phyloP scores from a whole-genome alignment of 768 basidiomycete species.

The Paxillus involutus region DNA sequence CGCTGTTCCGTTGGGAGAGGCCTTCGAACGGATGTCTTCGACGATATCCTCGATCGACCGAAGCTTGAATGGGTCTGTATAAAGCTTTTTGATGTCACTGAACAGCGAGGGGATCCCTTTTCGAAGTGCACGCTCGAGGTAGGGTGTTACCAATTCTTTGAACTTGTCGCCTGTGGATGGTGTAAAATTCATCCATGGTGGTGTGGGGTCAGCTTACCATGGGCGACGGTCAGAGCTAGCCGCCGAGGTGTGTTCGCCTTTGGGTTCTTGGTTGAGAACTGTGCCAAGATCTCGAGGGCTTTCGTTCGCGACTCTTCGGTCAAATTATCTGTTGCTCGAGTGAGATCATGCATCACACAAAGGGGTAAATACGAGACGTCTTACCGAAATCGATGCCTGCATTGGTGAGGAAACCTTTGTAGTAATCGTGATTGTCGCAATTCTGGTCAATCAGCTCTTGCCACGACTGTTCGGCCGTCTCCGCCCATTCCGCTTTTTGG shows the following conservation, averaged over 20 bases:
- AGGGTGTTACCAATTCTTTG: constrained; percentile 57
- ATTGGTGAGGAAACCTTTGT: constrained; percentile 66
- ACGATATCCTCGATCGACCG: constrained; percentile 67
- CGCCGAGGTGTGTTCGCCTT: constrained; percentile 71
- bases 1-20: constrained; percentile 36
- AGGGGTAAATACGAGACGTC: constrained; percentile 16
- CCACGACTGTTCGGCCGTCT: constrained; percentile 83
- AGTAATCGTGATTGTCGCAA: constrained; percentile 80
- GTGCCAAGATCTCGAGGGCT: constrained; percentile 56
- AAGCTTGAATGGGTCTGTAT: constrained; percentile 63
- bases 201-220: constrained; percentile 35
- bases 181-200: background rate
- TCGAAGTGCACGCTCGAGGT: constrained; percentile 66
- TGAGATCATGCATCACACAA: constrained; percentile 11
- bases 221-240: constrained; percentile 66
- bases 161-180: constrained; percentile 60
- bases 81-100: constrained; percentile 86
- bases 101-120: constrained; percentile 95
- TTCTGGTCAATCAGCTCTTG: constrained; percentile 80
- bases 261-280: constrained; percentile 63
- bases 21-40: constrained; percentile 44
- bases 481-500: constrained; percentile 37
- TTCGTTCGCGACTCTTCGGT: constrained; percentile 50
- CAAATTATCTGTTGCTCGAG: constrained; percentile 33
- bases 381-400: constrained; percentile 67